phyloP scores from a whole-genome alignment of 495 filamentous ascomycete genomes.

The Trichoderma asperelloides region DNA sequence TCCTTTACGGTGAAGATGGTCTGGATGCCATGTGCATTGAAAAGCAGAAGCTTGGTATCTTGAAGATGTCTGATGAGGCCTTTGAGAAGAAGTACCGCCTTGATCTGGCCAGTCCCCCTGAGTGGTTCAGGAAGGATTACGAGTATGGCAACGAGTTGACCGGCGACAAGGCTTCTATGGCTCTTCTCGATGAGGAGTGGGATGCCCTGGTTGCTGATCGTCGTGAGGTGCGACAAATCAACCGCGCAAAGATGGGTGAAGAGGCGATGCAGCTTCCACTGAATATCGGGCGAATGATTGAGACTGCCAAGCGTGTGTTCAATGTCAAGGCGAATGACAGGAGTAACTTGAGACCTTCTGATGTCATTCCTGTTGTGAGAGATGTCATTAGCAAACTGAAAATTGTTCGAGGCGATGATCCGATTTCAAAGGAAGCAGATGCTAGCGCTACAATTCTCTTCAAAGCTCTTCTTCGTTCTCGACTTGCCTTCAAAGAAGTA shows the following conservation, averaged over 20 bases:
- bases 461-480: constrained; percentile 83
- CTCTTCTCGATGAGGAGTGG: constrained; percentile 79
- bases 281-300: constrained; percentile 82
- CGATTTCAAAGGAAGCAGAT: constrained; percentile 76
- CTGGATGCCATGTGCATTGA: constrained; percentile 87
- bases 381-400: constrained; percentile 66
- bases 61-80: constrained; percentile 59
- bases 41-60: constrained; percentile 78
- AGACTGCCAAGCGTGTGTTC: constrained; percentile 82
- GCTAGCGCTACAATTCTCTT: constrained; percentile 78
- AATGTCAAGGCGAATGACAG: constrained; percentile 73
- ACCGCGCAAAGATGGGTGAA: constrained; percentile 50
- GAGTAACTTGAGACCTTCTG: constrained; percentile 83
- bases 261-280: constrained; percentile 84
- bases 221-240: constrained; percentile 58
- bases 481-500: constrained; percentile 83
- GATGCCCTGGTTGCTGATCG: constrained; percentile 69
- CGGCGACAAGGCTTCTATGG: constrained; percentile 77
- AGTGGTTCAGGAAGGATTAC: constrained; percentile 11
- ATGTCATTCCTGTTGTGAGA: constrained; percentile 76
- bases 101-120: constrained; percentile 48
- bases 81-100: constrained; percentile 76
- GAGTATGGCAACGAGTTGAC: constrained; percentile 82
- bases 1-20: constrained; percentile 95
- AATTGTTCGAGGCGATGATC: constrained; percentile 76